Percentiles rank a stretch among this genome's conserved stretches.
Evolutionary conservation across 1,139 yeast genomes (phyloP).

Genomic region (Geotrichum histeridarum): DNA sequence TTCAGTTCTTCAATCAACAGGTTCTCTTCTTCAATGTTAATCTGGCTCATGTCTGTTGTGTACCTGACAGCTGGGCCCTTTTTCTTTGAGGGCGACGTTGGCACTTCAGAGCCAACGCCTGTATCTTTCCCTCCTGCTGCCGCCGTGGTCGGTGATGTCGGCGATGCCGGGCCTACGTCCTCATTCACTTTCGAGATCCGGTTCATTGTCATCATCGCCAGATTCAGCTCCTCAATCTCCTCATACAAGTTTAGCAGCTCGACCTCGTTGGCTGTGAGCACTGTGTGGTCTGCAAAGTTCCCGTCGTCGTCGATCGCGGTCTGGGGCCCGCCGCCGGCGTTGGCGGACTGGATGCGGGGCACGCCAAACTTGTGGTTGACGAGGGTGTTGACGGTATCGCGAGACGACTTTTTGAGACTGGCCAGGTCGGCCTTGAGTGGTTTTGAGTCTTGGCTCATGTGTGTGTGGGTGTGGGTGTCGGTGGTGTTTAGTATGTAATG

Average conservation of each 20-base stretch:
- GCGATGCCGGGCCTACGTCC: no score
- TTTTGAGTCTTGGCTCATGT: background rate
- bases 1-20: background rate
- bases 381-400: background rate
- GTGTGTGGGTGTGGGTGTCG: background rate
- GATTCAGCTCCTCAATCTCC: constrained; percentile 4
- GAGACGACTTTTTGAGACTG: constrained; percentile 1
- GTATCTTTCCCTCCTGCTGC: background rate
- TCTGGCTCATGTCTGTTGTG: constrained; percentile 1
- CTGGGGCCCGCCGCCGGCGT: background rate
- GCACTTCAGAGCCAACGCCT: background rate
- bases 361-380: constrained; percentile 1
- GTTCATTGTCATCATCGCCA: constrained; percentile 3
- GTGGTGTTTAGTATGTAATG: background rate
- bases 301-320: background rate
- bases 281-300: background rate
- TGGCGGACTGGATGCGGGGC: constrained; percentile 2
- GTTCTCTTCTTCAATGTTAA: constrained; percentile 2
- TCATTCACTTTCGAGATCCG: background rate
- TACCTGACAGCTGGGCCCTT: background rate
- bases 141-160: background rate
- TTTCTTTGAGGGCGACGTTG: background rate
- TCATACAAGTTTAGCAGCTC: constrained; percentile 5
- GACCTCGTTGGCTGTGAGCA: constrained; percentile 6
- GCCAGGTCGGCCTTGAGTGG: background rate